phyloP scores from a whole-genome alignment of 257 asterid genomes.

The Ophiorrhiza pumila region DNA sequence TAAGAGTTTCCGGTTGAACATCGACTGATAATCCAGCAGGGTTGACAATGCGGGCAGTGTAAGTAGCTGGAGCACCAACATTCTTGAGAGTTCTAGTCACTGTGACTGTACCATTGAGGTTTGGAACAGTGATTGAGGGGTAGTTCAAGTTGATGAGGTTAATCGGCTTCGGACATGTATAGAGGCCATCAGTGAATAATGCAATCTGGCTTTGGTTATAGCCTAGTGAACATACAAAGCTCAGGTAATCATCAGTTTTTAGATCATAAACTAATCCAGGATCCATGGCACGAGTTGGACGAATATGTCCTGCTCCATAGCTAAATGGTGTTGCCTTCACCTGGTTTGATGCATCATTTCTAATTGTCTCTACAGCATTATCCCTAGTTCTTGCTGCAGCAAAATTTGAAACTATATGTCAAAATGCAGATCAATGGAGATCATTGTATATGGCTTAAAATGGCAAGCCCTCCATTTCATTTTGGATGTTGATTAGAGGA shows the following conservation, averaged over 20 bases:
- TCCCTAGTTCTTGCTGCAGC: conserved; percentile 47
- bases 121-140: conserved; percentile 74
- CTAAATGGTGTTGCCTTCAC: conserved; percentile 42
- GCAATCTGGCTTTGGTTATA: conserved; percentile 38
- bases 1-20: conserved; percentile 42
- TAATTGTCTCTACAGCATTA: conserved; percentile 49
- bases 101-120: conserved; percentile 39
- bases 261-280: conserved; percentile 83
- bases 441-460: too few relatives aligned
- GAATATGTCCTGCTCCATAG: neutral
- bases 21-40: conserved; percentile 44
- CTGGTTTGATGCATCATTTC: conserved; percentile 37
- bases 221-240: conserved; percentile 60
- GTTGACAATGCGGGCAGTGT: conserved; percentile 47
- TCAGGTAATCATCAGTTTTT: conserved; percentile 43
- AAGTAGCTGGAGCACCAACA: conserved; percentile 61
- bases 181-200: conserved; percentile 32
- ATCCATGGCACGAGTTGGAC: conserved; percentile 12
- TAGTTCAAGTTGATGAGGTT: conserved; percentile 60
- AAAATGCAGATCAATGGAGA: neutral
- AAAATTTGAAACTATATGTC: neutral
- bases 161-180: conserved; percentile 34
- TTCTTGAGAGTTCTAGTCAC: conserved; percentile 64
- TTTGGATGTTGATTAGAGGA: neutral
- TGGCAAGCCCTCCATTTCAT: too few relatives aligned